These are phyloP conservation scores for Oryza punctata DNA, from an alignment of 176 grass and related monocot species.

Conservation along the genomic window DNA sequence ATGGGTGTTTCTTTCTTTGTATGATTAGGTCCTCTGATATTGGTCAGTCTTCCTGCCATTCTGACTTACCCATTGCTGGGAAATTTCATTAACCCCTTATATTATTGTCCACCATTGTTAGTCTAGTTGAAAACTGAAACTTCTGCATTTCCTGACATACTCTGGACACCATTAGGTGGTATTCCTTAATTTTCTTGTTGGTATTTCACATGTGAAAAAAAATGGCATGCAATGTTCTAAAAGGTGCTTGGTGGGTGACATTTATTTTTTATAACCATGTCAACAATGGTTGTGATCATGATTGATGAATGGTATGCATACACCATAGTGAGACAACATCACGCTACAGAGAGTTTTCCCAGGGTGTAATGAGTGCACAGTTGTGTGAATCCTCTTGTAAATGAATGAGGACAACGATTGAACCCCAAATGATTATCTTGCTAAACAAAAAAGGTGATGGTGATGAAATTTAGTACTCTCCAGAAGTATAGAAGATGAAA, in stretches of 20 bases:
- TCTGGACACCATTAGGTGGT: background rate
- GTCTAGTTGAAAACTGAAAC: conserved; percentile 28
- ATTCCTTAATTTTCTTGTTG: background rate
- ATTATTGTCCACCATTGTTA: background rate
- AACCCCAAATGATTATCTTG: background rate
- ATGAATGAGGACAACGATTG: background rate
- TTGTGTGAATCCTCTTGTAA: background rate
- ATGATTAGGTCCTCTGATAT: background rate
- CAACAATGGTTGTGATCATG: background rate
- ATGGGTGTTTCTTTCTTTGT: background rate
- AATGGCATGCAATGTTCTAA: background rate
- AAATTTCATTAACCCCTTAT: background rate
- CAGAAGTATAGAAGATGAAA: background rate
- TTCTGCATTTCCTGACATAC: background rate
- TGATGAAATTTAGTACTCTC: background rate
- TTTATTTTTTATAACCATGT: background rate
- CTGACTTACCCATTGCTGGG: background rate
- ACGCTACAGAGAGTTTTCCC: background rate
- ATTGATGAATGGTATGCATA: background rate
- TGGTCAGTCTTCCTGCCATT: background rate
- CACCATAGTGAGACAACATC: background rate
- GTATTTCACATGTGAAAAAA: background rate
- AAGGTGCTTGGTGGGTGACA: background rate
- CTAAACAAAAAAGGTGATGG: no score
- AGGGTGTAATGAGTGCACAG: background rate